A percentile compares a stretch with the other conserved stretches of the same genome.
These are phyloP conservation scores for Trichoderma virens DNA, from an alignment of 495 filamentous ascomycete species.

Conservation along the genomic window DNA sequence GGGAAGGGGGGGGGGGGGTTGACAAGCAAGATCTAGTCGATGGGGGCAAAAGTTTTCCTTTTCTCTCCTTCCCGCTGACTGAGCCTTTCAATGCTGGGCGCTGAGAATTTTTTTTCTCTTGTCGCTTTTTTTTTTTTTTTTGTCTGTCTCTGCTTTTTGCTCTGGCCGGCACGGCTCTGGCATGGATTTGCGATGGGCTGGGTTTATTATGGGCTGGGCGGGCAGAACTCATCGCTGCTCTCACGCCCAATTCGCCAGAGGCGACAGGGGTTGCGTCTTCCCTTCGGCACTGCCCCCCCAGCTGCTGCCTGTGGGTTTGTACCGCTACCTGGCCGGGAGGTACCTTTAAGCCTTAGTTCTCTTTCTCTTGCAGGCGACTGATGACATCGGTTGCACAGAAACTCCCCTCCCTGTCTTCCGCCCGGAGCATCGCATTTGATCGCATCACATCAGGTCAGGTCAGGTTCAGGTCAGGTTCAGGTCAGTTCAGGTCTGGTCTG, in stretches of 20 bases:
- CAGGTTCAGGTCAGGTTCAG: too few species aligned
- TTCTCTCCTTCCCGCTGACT: background rate
- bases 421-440: too few species aligned
- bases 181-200: slow-evolving; percentile 5
- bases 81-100: background rate
- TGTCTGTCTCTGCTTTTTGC: background rate
- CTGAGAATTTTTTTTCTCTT: background rate
- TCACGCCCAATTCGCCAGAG: background rate
- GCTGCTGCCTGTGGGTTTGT: background rate
- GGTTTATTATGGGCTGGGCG: background rate
- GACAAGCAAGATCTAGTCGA: background rate
- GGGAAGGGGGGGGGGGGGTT: background rate
- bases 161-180: background rate
- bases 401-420: too few species aligned
- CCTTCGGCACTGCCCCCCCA: slow-evolving; percentile 2
- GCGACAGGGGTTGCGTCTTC: background rate
- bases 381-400: too few species aligned
- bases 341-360: too few species aligned
- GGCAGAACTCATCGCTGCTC: background rate
- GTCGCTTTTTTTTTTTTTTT: background rate
- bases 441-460: too few species aligned
- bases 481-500: too few species aligned
- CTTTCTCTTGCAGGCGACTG: too few species aligned
- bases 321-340: too few species aligned
- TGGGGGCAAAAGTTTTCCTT: background rate